Evolutionary conservation across 2,329 filamentous ascomycete species (phyloP), one percentile per base, ranked within the genome.

Genomic region (Colletotrichum sp.): DNA sequence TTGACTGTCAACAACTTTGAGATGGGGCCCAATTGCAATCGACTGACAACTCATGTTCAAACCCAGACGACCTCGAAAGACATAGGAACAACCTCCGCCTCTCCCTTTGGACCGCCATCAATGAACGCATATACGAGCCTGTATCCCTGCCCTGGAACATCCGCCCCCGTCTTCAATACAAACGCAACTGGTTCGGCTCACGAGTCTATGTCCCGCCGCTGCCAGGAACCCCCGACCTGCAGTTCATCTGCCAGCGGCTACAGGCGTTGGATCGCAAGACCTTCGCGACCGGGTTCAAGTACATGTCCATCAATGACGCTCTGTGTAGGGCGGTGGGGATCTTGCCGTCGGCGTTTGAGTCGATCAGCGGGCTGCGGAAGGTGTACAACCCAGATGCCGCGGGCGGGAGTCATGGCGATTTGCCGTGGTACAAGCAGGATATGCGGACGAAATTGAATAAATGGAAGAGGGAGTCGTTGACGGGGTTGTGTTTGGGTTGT

Each of bases 401-500:
- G 18, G 8, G 14, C 5, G 63, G 28, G 9, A 18, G 30, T 1
- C 16, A 16, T 1, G 32, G 9, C 0, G 36, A 26, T 16, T 21
- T 3, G 48, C 52, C 71, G 28, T 69, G 36, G 26, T 52, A 74
- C 9, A 65, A 74, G 61, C 30, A 13, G 26, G 30, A 32, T n/a
- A 55, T 71, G 59, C 24, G 6, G 67, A 32, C 18, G 3, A 21
- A 52, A 1, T 28, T 58, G 10, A 32, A 28, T 28, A 34, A 61
- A 9, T 71, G 52, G 14, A 59, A 5, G 14, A 48, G 30, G 52
- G 55, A 24, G 48, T 38, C n/a, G 48, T 14, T 71, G 18, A n/a
- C 7, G 21, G 71, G 71, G 1, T 16, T 74, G 14, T 74, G 71
- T 3, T 38, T 74, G 67, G 32, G n/a, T 9, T 74, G 67, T 34